phyloP scores from a whole-genome alignment of 2,329 filamentous ascomycete genomes.

The Escovopsis weberi region DNA sequence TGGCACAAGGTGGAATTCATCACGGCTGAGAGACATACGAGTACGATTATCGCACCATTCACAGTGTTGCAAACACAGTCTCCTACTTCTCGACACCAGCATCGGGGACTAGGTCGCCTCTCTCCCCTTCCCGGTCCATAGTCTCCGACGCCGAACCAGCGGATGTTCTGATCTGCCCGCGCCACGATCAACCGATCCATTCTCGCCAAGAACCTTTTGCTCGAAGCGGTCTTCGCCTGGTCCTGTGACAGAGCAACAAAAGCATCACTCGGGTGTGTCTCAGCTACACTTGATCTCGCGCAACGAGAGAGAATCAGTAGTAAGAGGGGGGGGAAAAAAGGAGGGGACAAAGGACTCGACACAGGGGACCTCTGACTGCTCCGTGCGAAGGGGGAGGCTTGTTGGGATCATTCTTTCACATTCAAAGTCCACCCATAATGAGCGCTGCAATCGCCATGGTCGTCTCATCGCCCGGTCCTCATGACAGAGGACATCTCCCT shows the following conservation, averaged over 20 bases:
- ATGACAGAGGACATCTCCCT: constrained; percentile 45
- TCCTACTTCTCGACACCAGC: not conserved
- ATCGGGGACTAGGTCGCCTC: not conserved
- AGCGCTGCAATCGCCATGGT: constrained; percentile 56
- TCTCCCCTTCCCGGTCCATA: not conserved
- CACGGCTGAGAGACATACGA: constrained; percentile 2
- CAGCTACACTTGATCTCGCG: not conserved
- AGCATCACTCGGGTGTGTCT: not conserved
- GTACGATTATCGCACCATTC: not conserved
- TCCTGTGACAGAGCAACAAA: constrained; percentile 2
- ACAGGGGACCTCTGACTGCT: too few species aligned
- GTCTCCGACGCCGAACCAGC: not conserved
- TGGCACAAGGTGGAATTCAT: not conserved
- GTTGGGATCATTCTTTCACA: not conserved
- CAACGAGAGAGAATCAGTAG: too few species aligned
- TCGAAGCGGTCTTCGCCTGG: too few species aligned
- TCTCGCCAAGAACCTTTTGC: not conserved
- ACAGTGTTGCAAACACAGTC: not conserved
- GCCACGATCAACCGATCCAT: not conserved
- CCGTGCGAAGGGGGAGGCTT: not conserved
- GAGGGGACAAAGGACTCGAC: too few species aligned
- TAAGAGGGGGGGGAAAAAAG: too few species aligned
- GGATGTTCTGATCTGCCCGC: not conserved
- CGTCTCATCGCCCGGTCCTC: constrained; percentile 53
- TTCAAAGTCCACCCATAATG: constrained; percentile 31